Conservation (phyloP, 2,329 filamentous ascomycete species). For the Rutstroemia sp. region DNA sequence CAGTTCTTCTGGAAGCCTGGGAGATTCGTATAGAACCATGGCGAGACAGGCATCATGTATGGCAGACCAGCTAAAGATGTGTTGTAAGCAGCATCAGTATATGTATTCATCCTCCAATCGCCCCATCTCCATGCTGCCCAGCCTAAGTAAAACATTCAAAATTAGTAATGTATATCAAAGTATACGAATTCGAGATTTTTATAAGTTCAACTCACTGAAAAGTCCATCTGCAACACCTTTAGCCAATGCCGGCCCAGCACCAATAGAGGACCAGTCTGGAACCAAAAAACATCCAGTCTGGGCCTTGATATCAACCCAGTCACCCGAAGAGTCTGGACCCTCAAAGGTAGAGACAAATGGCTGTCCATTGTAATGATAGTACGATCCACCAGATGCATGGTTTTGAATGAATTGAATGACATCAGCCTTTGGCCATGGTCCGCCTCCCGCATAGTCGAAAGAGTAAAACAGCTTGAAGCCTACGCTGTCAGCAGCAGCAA, state of each 20-base stretch:
- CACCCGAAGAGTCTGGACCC: background rate
- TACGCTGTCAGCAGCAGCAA: slow-evolving; percentile 21
- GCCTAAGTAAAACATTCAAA: too few relatives aligned
- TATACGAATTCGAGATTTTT: too few relatives aligned
- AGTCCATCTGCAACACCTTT: too few relatives aligned
- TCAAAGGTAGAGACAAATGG: slow-evolving; percentile 2
- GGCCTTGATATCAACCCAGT: background rate
- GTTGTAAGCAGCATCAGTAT: too few relatives aligned
- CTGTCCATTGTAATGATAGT: background rate
- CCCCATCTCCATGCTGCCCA: too few relatives aligned
- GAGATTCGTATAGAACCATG: too few relatives aligned
- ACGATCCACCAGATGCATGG: background rate
- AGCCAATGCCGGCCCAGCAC: background rate
- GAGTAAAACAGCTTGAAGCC: slow-evolving; percentile 28
- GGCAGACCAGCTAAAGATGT: too few relatives aligned
- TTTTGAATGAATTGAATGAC: background rate
- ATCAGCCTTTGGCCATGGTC: background rate
- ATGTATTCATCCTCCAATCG: too few relatives aligned
- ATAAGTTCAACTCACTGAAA: too few relatives aligned
- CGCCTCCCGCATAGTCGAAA: slow-evolving; percentile 24
- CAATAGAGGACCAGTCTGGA: slow-evolving; percentile 1
- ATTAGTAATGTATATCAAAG: too few relatives aligned
- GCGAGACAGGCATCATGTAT: too few relatives aligned
- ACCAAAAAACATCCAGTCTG: background rate
- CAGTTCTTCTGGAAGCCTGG: too few relatives aligned